A percentile compares a stretch with the other conserved stretches of the same genome.
These are phyloP conservation scores for Panicum hallii DNA, from an alignment of 202 grass and related monocot species.

Conservation along the genomic window DNA sequence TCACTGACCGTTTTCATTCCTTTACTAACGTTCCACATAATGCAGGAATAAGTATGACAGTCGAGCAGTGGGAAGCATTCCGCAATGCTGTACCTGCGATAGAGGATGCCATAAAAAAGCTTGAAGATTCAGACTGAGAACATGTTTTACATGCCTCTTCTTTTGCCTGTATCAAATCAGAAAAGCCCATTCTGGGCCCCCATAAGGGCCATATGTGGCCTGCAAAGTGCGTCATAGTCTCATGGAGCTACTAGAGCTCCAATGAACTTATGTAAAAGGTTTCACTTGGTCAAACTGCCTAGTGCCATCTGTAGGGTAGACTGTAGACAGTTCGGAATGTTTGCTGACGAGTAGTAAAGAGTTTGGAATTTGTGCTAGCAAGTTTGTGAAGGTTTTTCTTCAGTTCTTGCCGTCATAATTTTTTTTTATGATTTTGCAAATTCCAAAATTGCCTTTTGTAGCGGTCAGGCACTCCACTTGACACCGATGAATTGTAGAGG, in stretches of 20 bases:
- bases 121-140: conserved; percentile 65
- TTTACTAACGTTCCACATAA: conserved; percentile 15
- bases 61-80: conserved; percentile 91
- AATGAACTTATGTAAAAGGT: conserved; percentile 20
- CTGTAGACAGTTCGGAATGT: conserved; percentile 1
- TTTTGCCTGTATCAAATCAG: conserved; percentile 31
- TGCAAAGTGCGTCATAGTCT: background rate
- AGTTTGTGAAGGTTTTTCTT: background rate
- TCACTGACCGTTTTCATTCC: background rate
- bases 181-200: background rate
- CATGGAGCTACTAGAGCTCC: conserved; percentile 35
- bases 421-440: background rate
- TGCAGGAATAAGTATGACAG: conserved; percentile 81
- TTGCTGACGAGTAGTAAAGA: conserved; percentile 20
- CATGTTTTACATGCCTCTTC: conserved; percentile 2
- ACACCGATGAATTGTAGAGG: background rate
- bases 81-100: conserved; percentile 64
- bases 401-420: background rate
- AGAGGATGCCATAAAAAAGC: conserved; percentile 77
- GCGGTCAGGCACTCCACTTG: too few species aligned
- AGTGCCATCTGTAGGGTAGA: conserved; percentile 29
- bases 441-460: background rate
- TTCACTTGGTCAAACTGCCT: conserved; percentile 11
- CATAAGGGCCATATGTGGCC: background rate
- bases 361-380: background rate